Base-by-base conservation (phyloP, 441 rosid genomes). In the Adansonia grandidieri region DNA sequence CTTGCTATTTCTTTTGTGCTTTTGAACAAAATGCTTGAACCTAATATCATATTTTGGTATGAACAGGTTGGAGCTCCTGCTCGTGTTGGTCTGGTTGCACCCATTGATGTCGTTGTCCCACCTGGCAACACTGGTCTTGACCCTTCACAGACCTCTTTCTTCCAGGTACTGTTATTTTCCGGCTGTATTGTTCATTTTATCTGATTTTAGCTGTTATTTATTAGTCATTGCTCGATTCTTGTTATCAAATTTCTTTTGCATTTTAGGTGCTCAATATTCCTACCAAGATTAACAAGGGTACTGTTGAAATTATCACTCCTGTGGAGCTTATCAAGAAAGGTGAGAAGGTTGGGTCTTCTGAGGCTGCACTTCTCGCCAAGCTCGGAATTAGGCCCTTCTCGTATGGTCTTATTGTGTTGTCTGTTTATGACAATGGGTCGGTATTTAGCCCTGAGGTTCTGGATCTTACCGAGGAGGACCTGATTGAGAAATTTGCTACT, bases 81-180 rank as follows among this genome's bases (percentile, higher is more conserved):
- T 78, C 97, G 99, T 82, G 99, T 96, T 69, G 99, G 99, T 74
- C 83, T 96, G 83, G 87, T 96, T 51, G 97, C 99, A 7, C 98
- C 99, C 50, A 89, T 90, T 64, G 99, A 96, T 89, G 97, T 96
- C 19, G 91, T 94, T 54, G 98, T 96, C 37, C 99, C 93, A 51
- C 98, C 99, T 28, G 98, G 98, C 74, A 94, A 93, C 90, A 94
- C 97, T 0, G 97, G 98, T 20, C 97, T 96, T 10, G 99, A 96
- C 79, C 99, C 97, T 0, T 94, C 99, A 0, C 98, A 94, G 85
- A 96, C 99, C 20, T 96, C 97, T 54, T 94, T 96, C 90, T 96
- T 96, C 88, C 93, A 91, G 88, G 91, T 79, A 9, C 40, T 22
- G 40, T 9, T 9, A 19, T 74, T 42, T 58, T 0, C 15, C 20